Evolutionary conservation across 768 basidiomycete genomes (phyloP).

Genomic region (Mrakia blollopis): DNA sequence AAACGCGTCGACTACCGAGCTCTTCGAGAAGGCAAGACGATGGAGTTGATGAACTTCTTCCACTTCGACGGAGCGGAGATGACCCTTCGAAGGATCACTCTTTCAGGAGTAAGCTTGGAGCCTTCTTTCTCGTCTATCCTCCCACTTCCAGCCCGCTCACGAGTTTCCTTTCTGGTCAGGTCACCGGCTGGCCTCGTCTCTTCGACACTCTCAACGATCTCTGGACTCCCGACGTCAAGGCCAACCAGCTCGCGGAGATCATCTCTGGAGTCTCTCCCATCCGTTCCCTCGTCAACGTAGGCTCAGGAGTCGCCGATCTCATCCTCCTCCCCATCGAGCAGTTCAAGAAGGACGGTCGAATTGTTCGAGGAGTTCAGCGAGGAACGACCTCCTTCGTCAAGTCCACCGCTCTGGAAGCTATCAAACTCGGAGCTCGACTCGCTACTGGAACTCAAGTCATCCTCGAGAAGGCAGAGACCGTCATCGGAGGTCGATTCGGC

Average conservation of each 20-base stretch:
- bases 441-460: constrained; percentile 98
- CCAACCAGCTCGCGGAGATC: constrained; percentile 93
- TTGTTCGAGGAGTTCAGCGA: constrained; percentile 87
- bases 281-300: constrained; percentile 93
- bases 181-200: constrained; percentile 85
- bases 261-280: constrained; percentile 95
- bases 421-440: constrained; percentile 86
- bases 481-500: constrained; percentile 74
- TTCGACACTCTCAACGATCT: constrained; percentile 92
- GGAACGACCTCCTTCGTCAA: constrained; percentile 89
- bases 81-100: constrained; percentile 86
- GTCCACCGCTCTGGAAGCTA: constrained; percentile 89
- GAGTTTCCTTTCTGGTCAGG: constrained; percentile 49
- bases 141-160: not conserved
- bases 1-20: constrained; percentile 92
- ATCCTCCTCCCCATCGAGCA: constrained; percentile 93
- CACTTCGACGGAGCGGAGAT: constrained; percentile 99
- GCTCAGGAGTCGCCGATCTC: constrained; percentile 92
- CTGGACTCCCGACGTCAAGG: constrained; percentile 99
- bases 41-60: constrained; percentile 99
- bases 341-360: constrained; percentile 91
- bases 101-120: constrained; percentile 68
- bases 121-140: not conserved
- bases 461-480: constrained; percentile 86
- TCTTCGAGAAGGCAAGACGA: constrained; percentile 79